A percentile compares a stretch with the other conserved stretches of the same genome.
These are phyloP conservation scores for Barnettozyma vustinii DNA, from an alignment of 805 yeast genomes.

Conservation along the genomic window DNA sequence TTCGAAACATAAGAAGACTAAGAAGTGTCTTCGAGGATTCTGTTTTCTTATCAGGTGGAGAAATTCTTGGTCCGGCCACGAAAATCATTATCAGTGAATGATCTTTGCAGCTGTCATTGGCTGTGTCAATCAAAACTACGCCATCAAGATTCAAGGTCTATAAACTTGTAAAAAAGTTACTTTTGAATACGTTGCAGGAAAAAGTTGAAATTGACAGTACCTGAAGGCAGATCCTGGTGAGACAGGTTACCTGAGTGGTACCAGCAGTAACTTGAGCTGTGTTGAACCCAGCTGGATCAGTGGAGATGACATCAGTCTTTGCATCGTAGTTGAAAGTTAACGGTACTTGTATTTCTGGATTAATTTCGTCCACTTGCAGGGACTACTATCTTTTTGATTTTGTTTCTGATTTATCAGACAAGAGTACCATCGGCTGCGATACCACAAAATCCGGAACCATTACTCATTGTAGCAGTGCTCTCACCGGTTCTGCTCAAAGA, in stretches of 20 bases:
- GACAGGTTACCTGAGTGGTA: background rate
- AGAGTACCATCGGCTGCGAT: conserved; percentile 25
- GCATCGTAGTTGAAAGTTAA: background rate
- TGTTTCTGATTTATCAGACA: no score
- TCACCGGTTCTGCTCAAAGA: conserved; percentile 28
- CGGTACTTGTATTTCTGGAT: no score
- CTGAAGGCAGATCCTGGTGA: conserved; percentile 2
- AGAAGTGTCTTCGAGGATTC: no score
- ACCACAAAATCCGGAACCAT: conserved; percentile 74
- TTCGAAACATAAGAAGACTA: no score
- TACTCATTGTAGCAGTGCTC: conserved; percentile 46
- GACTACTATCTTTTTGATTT: no score
- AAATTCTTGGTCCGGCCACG: background rate
- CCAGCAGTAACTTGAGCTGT: conserved; percentile 2
- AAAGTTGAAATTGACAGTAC: background rate
- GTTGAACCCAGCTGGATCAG: background rate
- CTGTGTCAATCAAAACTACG: no score
- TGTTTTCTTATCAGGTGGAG: background rate
- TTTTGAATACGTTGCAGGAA: background rate
- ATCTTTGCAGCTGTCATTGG: no score
- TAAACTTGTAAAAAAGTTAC: no score
- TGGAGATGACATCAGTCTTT: background rate
- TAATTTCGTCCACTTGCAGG: no score
- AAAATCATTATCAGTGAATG: background rate
- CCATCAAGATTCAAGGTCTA: no score